Percentiles rank a stretch among this genome's conserved stretches.
phyloP scores from a whole-genome alignment of 108 stramenopile species.

The Nitzschia sp. region DNA sequence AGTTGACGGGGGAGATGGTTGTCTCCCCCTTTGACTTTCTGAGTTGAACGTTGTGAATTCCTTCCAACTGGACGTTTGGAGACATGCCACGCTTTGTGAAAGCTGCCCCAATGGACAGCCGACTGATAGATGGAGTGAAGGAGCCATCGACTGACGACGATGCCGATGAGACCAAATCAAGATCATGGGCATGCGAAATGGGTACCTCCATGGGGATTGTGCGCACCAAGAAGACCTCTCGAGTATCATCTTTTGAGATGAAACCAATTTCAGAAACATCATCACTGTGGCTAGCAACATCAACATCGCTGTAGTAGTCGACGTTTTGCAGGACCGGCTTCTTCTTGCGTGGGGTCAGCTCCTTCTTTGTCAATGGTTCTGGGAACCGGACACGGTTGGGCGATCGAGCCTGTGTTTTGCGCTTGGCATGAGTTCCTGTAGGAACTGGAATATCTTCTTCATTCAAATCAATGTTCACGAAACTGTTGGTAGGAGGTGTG shows the following conservation, averaged over 20 bases:
- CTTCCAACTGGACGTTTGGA: neutral
- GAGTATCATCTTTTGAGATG: constrained; percentile 14
- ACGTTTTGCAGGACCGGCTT: constrained; percentile 1
- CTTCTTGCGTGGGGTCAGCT: too few species aligned
- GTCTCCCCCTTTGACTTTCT: too few species aligned
- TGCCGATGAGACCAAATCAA: constrained; percentile 1
- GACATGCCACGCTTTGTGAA: neutral
- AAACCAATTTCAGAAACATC: constrained; percentile 4
- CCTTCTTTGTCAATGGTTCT: neutral
- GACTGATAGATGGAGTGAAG: neutral
- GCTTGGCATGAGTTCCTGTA: neutral
- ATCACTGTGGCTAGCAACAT: constrained; percentile 1
- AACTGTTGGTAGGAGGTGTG: too few species aligned
- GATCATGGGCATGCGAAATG: neutral
- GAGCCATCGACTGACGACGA: neutral
- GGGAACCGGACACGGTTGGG: neutral
- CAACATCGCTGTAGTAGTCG: constrained; percentile 10
- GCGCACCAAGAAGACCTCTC: constrained; percentile 2
- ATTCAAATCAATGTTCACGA: too few species aligned
- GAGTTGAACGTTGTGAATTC: too few species aligned
- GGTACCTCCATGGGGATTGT: constrained; percentile 13
- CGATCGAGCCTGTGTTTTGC: neutral
- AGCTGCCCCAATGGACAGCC: neutral
- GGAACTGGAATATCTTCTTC: neutral
- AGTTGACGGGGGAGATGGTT: too few species aligned